Evolutionary conservation across 2,329 filamentous ascomycete genomes (phyloP).

Genomic region (Hawksworthiomyces lignivorus): DNA sequence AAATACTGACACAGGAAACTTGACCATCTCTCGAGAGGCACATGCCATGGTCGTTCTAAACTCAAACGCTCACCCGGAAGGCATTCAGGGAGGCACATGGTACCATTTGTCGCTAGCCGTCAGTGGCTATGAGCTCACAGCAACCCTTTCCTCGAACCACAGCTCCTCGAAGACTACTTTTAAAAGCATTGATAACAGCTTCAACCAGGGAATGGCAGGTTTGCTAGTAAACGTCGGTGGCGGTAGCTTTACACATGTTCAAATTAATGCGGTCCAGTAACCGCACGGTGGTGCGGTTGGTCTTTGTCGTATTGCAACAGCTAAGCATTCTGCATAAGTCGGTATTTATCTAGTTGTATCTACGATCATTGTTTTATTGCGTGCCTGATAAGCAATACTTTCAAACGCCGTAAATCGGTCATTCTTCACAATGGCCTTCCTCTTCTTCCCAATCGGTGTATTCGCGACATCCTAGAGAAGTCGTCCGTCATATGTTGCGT

Average conservation of each 20-base stretch:
- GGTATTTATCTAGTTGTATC: too few species aligned
- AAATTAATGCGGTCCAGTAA: too few species aligned
- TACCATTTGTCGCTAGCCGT: background rate
- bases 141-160: background rate
- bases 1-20: conserved; percentile 1
- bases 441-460: too few species aligned
- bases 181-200: background rate
- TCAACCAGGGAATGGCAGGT: background rate
- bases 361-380: too few species aligned
- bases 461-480: too few species aligned
- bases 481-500: too few species aligned
- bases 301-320: too few species aligned
- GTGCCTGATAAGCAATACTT: too few species aligned
- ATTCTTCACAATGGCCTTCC: too few species aligned
- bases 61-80: background rate
- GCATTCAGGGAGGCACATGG: background rate
- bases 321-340: too few species aligned
- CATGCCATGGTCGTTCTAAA: conserved; percentile 2
- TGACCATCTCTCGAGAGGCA: conserved; percentile 1
- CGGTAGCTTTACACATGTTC: background rate
- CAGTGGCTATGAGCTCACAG: background rate
- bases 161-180: background rate
- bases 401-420: too few species aligned
- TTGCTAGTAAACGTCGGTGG: background rate
- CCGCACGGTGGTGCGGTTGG: too few species aligned